These are phyloP conservation scores for Collariella sp. DNA, from an alignment of 495 filamentous ascomycete genomes.

Conservation along the genomic window DNA sequence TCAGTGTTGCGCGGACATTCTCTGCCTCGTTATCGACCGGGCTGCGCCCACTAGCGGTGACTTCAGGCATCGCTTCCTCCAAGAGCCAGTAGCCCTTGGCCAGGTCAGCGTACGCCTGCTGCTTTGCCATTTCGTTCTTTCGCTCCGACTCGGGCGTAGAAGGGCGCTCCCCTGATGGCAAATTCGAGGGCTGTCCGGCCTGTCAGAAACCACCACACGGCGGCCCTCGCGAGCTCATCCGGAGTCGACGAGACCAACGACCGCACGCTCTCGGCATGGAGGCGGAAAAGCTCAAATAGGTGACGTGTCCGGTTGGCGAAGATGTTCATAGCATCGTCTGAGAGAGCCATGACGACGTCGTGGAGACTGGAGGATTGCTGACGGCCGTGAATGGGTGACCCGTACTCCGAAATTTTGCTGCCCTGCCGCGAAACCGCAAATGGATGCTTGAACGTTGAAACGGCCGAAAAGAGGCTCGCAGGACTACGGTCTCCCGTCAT, in stretches of 20 bases:
- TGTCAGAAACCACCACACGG: conserved; percentile 80
- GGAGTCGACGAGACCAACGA: conserved; percentile 50
- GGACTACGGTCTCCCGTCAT: conserved; percentile 22
- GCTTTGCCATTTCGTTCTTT: conserved; percentile 37
- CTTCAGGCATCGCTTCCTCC: conserved; percentile 54
- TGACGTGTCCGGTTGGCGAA: conserved; percentile 60
- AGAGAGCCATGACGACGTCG: conserved; percentile 34
- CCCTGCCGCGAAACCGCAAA: conserved; percentile 19
- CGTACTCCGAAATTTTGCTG: conserved; percentile 17
- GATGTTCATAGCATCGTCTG: conserved; percentile 56
- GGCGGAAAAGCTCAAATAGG: conserved; percentile 56
- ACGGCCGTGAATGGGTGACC: conserved; percentile 13
- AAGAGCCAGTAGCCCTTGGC: conserved; percentile 78
- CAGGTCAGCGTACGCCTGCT: conserved; percentile 70
- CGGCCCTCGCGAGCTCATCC: conserved; percentile 58
- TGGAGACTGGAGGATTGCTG: conserved; percentile 19
- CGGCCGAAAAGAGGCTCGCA: conserved; percentile 18
- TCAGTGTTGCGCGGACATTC: conserved; percentile 46
- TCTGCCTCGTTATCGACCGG: conserved; percentile 35
- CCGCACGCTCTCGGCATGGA: conserved; percentile 62
- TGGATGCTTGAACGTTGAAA: conserved; percentile 22
- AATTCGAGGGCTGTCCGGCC: conserved; percentile 65
- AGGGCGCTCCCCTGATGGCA: conserved; percentile 54
- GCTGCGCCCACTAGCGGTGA: conserved; percentile 27
- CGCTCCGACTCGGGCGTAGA: conserved; percentile 34